These are phyloP conservation scores for Dillenia turbinata DNA, from an alignment of 164 flowering plant species.

Conservation along the genomic window DNA sequence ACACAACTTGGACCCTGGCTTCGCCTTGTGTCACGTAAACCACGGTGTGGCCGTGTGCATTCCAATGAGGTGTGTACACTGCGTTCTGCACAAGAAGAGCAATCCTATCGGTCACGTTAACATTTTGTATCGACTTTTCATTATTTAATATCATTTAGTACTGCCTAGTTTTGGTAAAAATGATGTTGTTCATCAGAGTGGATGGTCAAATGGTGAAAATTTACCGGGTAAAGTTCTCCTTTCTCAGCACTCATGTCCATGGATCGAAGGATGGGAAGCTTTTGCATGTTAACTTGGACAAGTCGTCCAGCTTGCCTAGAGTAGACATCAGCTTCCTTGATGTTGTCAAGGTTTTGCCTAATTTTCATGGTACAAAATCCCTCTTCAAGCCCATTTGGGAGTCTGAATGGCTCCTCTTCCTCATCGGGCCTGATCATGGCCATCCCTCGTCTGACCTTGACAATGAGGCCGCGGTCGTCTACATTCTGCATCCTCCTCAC, in stretches of 20 bases:
- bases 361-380: conserved; percentile 31
- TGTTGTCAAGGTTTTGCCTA: conserved; percentile 20
- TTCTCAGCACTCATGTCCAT: conserved; percentile 43
- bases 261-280: conserved; percentile 35
- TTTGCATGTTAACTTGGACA: conserved; percentile 19
- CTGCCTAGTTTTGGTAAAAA: not conserved
- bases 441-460: conserved; percentile 17
- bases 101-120: not conserved
- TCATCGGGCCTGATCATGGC: conserved; percentile 24
- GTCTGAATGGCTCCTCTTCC: not conserved
- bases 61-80: conserved; percentile 31
- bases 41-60: conserved; percentile 29
- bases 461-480: conserved; percentile 24
- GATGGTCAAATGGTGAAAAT: not conserved
- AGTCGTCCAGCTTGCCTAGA: conserved; percentile 29
- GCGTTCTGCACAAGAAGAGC: conserved; percentile 25
- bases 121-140: not conserved
- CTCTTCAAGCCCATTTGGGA: conserved; percentile 34
- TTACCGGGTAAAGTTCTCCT: conserved; percentile 32
- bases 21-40: conserved; percentile 29
- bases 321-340: conserved; percentile 20
- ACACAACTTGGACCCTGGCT: conserved; percentile 31
- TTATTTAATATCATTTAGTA: not conserved
- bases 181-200: not conserved
- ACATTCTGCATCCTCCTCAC: conserved; percentile 20